A percentile compares a stretch with the other conserved stretches of the same genome.
Evolutionary conservation across 331 rosid genomes (phyloP).

Genomic region (Malus hybrid): DNA sequence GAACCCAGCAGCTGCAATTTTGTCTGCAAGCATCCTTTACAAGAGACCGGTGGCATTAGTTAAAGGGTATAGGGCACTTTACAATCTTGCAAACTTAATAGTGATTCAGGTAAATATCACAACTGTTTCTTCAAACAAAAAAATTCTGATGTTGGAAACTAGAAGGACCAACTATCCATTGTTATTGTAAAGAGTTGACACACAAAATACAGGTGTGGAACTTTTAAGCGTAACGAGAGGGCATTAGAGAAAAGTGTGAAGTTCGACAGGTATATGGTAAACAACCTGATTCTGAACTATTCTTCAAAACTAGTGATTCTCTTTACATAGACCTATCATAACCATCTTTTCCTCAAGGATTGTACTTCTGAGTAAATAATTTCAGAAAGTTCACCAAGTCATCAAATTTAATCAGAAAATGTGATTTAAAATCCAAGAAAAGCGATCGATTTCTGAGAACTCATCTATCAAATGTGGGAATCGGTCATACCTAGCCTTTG

Average conservation of each 20-base stretch:
- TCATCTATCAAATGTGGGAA: neutral
- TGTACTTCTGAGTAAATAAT: neutral
- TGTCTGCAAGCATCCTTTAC: conserved; percentile 26
- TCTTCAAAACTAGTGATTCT: neutral
- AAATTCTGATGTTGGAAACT: neutral
- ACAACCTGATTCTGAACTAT: neutral
- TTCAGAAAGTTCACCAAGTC: neutral
- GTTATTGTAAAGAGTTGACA: too few relatives aligned
- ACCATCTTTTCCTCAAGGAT: neutral
- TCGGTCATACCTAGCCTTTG: conserved; percentile 17
- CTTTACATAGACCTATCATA: neutral
- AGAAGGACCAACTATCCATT: neutral
- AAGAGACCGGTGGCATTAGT: neutral
- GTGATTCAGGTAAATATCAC: neutral
- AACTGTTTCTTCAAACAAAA: neutral
- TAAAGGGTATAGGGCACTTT: neutral
- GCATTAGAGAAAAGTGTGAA: neutral
- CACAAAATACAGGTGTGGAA: too few relatives aligned
- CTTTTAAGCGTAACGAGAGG: neutral
- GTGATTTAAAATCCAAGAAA: neutral
- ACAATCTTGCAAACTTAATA: neutral
- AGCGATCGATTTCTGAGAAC: too few relatives aligned
- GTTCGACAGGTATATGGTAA: neutral
- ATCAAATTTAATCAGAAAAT: neutral
- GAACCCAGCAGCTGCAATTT: conserved; percentile 26